Evolutionary conservation across 2,329 filamentous ascomycete species (phyloP).

Genomic region (Thielaviopsis musarum): DNA sequence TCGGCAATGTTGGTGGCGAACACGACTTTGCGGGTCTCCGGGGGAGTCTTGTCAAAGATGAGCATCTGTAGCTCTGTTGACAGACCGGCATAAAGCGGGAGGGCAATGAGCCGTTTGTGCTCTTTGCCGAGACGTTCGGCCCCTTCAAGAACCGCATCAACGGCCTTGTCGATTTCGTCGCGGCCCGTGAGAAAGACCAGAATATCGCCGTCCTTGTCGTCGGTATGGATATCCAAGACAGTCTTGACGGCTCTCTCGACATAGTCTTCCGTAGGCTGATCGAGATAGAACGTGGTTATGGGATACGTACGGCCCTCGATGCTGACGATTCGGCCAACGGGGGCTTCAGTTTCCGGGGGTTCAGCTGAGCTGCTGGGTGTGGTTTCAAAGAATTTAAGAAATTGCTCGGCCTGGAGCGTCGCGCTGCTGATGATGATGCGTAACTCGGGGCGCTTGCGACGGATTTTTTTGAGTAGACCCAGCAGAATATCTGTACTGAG

Average conservation of each 20-base stretch:
- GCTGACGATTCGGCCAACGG: constrained; percentile 14
- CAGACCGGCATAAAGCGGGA: constrained; percentile 81
- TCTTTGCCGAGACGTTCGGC: constrained; percentile 19
- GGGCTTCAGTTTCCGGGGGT: background rate
- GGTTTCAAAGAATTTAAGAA: constrained; percentile 55
- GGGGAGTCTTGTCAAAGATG: constrained; percentile 70
- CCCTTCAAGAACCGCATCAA: constrained; percentile 10
- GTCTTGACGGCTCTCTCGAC: constrained; percentile 67
- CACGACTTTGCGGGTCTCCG: constrained; percentile 77
- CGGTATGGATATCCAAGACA: constrained; percentile 71
- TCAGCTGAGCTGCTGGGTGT: constrained; percentile 13
- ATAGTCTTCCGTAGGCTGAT: constrained; percentile 68
- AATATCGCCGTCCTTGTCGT: constrained; percentile 71
- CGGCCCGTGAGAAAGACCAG: constrained; percentile 82
- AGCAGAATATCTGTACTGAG: constrained; percentile 84
- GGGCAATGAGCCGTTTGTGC: constrained; percentile 37
- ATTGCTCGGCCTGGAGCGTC: constrained; percentile 77
- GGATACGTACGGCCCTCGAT: constrained; percentile 84
- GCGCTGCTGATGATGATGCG: constrained; percentile 86
- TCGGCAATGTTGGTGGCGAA: constrained; percentile 94
- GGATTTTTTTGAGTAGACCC: constrained; percentile 80
- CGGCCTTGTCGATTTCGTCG: constrained; percentile 64
- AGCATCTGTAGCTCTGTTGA: constrained; percentile 88
- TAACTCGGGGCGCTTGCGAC: constrained; percentile 61
- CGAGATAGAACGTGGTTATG: constrained; percentile 70